These are phyloP conservation scores for Acacia pycnantha DNA, from an alignment of 331 rosid genomes.

Conservation along the genomic window DNA sequence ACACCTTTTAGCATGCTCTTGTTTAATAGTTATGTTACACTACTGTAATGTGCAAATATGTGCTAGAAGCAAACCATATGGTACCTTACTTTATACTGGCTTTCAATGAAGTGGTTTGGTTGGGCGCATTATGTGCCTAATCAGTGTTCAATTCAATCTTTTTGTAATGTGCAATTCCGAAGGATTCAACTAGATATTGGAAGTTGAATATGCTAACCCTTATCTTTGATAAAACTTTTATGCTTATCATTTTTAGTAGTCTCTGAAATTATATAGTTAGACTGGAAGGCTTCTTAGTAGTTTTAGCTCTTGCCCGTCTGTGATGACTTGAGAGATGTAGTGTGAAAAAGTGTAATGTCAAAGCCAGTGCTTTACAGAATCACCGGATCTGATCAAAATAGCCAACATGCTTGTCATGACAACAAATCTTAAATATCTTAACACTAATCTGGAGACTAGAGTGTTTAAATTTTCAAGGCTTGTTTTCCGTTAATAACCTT, in stretches of 20 bases:
- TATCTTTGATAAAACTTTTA: not conserved
- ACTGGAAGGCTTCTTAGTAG: not conserved
- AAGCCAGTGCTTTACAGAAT: slow-evolving; percentile 9
- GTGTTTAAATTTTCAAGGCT: not conserved
- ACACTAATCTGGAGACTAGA: slow-evolving; percentile 17
- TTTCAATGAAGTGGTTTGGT: not conserved
- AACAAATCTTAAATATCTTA: not conserved
- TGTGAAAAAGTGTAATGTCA: not conserved
- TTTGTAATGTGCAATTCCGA: not conserved
- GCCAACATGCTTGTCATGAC: not conserved
- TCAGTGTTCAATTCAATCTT: not conserved
- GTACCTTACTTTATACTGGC: not conserved
- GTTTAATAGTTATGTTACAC: slow-evolving; percentile 3
- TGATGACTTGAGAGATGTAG: not conserved
- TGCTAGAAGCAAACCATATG: not conserved
- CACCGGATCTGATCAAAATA: not conserved
- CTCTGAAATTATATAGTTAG: not conserved
- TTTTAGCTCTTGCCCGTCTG: slow-evolving; percentile 21
- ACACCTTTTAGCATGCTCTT: not conserved
- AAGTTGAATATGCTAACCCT: slow-evolving; percentile 10
- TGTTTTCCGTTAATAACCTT: not conserved
- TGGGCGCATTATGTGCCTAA: not conserved
- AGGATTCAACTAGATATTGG: not conserved
- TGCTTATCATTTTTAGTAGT: not conserved
- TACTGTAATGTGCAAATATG: not conserved